Evolutionary conservation across 2,329 filamentous ascomycete genomes (phyloP).

Genomic region (Sporothrix pseudoabietina): DNA sequence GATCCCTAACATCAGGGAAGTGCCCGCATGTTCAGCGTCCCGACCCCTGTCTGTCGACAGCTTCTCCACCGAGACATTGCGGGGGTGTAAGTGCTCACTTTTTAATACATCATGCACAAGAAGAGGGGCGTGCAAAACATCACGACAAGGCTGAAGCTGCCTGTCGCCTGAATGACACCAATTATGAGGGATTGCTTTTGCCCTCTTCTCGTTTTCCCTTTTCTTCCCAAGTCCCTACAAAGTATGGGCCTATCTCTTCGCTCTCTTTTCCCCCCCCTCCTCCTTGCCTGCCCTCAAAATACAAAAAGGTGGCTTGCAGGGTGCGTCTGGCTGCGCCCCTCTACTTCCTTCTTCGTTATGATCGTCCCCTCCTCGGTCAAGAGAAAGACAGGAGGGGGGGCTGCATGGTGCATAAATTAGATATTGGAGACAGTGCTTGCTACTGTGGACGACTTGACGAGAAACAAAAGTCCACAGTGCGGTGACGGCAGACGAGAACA

Average conservation of each 20-base stretch:
- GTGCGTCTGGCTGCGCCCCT: not conserved
- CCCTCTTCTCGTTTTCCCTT: not conserved
- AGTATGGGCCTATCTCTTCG: not conserved
- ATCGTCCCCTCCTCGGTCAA: not conserved
- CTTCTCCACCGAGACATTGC: not conserved
- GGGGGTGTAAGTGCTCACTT: not conserved
- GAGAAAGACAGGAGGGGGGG: not conserved
- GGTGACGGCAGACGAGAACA: not conserved
- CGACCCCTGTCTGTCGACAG: not conserved
- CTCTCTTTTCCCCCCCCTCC: not conserved
- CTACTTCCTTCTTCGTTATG: not conserved
- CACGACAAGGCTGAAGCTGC: not conserved
- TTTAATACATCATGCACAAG: not conserved
- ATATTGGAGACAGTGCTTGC: not conserved
- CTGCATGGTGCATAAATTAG: too few species aligned
- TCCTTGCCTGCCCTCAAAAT: not conserved
- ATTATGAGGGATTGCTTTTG: not conserved
- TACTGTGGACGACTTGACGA: not conserved
- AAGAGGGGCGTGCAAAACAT: not conserved
- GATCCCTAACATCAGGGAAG: not conserved
- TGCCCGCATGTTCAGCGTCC: not conserved
- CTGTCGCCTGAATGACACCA: not conserved
- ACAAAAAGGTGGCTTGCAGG: constrained; percentile 8
- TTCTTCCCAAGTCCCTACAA: not conserved
- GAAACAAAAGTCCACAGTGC: constrained; percentile 4